Base-by-base conservation (phyloP, 345 rosid species). In the Pistacia vera region DNA sequence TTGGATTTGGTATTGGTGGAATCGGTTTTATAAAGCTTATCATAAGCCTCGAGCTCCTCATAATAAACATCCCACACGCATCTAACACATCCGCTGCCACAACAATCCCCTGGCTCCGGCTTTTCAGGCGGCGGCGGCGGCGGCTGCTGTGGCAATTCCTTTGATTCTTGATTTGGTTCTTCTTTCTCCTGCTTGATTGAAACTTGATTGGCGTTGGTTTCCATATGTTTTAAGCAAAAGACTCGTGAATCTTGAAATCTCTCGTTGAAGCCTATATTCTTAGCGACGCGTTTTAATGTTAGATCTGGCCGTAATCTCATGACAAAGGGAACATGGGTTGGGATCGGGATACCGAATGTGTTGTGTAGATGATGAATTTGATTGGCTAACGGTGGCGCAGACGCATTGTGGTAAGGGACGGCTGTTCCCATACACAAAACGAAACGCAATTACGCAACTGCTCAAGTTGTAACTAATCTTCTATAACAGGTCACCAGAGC, bases 11-110 rank as follows among this genome's bases (percentile, higher is more conserved):
- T 61, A n/a, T 70, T 67, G 67, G 41, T 33, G 12, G 85, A 62
- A 68, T 75, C 76, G 10, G 80, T 41, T n/a, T 73, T 55, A 64
- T 63, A 78, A 33, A 87, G 87, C 81, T 87, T 85, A 58, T 95
- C 71, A 70, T 91, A 95, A 10, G 78, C 95, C 79, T 95, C 98
- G 44, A 92, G 92, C 73, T 96, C 91, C 3, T 95, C 97, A 70
- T 90, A 92, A 78, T 95, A 92, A 55, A 95, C 88, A 82, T 95
- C 98, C 99, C 99, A 92, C 13, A 95, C 98, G 89, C 98, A 95
- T 67, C 93, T 77, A 5, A 90, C 92, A 85, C 99, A 95, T 2
- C 98, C 99, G 85, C 96, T 90, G 6, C 98, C 98, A 61, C 99
- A 95, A 41, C 99, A 95, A 84, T 95, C 97, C 6, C 97, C 96